Evolutionary conservation across 202 grass and related monocot species (phyloP), one percentile per base, ranked within the genome.

Genomic region (Schoenoplectus tabernaemontani): DNA sequence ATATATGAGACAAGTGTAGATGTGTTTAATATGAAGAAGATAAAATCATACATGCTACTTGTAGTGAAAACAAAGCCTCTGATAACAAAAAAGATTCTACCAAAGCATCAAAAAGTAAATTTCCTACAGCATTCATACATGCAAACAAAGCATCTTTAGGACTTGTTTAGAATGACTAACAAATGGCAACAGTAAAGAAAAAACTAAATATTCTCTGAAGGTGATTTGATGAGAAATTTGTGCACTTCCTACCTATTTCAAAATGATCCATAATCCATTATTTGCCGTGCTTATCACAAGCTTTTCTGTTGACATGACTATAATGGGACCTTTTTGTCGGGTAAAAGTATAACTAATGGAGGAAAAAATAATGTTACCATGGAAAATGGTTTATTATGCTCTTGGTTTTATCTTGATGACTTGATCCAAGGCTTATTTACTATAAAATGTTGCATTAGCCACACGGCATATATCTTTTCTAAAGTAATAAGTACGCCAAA

Each of bases 141-240:
- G 23, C 68, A 72, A 72, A 50, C 43, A 50, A 69, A 69, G 42
- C 23, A 72, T 30, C 20, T 72, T 72, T 72, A 32, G 3, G 68
- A 72, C 43, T 72, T 30, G 68, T 23, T 48, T 72, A 32, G 1
- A 47, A 72, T 11, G 10, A 48, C n/a, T 7, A 23, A 72, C 41
- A 72, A 48, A 72, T 72, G 23, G 11, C 42, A 50, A 50, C 11
- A 48, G 68, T 32, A 50, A 4, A 30, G 22, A 3, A 72, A 72
- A 3, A 70, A 44, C 1, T 42, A 67, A 20, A 42, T 67, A 72
- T 72, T 72, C 68, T 28, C 43, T 72, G 10, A 15, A 30, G 43
- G 12, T 72, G n/a, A 72, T 50, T 50, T 72, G 23, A 72, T 72
- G 17, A 72, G 68, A 72, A 48, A 72, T 50, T 28, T 50, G 24